These are phyloP conservation scores for Cantharellus anzutake DNA, from an alignment of 768 basidiomycete species.

Conservation along the genomic window DNA sequence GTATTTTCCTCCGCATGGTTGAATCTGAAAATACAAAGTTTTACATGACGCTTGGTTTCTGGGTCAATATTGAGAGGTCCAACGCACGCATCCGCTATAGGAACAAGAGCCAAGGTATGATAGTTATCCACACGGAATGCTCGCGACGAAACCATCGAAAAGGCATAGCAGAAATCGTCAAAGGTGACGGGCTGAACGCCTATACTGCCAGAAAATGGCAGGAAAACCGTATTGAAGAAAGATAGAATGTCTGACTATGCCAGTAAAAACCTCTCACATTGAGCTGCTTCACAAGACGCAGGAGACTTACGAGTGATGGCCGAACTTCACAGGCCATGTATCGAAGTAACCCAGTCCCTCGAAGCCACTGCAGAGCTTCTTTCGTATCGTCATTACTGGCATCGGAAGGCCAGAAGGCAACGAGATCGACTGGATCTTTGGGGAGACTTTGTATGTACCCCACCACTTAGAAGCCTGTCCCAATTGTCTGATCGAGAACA, in stretches of 20 bases:
- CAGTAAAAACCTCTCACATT: background rate
- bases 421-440: conserved; percentile 12
- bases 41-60: conserved; percentile 7
- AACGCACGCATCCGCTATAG: conserved; percentile 64
- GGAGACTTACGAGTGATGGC: conserved; percentile 1
- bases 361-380: conserved; percentile 12
- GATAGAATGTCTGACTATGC: background rate
- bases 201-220: background rate
- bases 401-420: conserved; percentile 17
- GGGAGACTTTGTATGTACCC: conserved; percentile 20
- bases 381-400: conserved; percentile 11
- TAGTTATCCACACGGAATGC: conserved; percentile 72
- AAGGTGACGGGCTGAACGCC: conserved; percentile 1
- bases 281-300: background rate
- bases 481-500: background rate
- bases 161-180: conserved; percentile 30
- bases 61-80: conserved; percentile 12
- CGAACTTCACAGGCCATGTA: background rate
- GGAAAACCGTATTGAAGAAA: conserved; percentile 2
- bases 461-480: conserved; percentile 15
- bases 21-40: conserved; percentile 27
- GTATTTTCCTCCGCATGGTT: conserved; percentile 53
- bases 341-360: conserved; percentile 14
- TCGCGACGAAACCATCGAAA: conserved; percentile 55
- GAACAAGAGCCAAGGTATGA: conserved; percentile 67